Base-by-base conservation (phyloP, 352 stramenopile species). In the Globisporangium rhizosaccharum region DNA sequence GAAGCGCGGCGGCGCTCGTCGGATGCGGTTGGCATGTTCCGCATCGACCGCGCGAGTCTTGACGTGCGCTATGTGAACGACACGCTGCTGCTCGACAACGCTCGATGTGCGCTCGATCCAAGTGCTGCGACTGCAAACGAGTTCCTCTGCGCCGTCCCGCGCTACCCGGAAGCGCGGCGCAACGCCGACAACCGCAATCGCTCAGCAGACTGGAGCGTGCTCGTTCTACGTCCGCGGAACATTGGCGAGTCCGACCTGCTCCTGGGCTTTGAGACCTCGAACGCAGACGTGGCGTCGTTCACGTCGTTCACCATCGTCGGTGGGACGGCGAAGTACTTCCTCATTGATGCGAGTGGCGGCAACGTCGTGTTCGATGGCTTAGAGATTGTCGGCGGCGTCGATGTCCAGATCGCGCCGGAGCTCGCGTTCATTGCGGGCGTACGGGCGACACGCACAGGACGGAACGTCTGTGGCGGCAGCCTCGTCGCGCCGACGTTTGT, bases 391-490 rank as follows among this genome's bases (percentile, higher is more conserved):
- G 9, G 28, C 8, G 50, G 50, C n/a, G 15, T 11, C 5, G 17
- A n/a, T 15, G 33, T 28, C 18, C 44, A n/a, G 30, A 33, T 55
- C 8, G 5, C 50, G 17, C 50, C 30, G 0, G 28, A 42, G 15
- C 28, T 55, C 30, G 14, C 25, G 18, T 55, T 55, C 30, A 44
- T 55, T 8, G 14, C 50, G 7, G 50, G 50, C 7, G 20, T 55
- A 6, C 50, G 50, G 8, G 1, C 50, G 12, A 45, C 30, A 17
- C 50, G 50, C 18, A 11, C n/a, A n/a, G 50, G 30, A 12, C 18
- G 17, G 28, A 55, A 55, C 50, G 28, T 45, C 28, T 55, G 50
- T 14, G 50, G 50, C n/a, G 50, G 26, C 12, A 55, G 50, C 7
- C 50, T 55, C n/a, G 33, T 46, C 2, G 28, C 26, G 26, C 42